Conservation (phyloP, 108 stramenopile genomes). For the Hondaea fermentalgiana region DNA sequence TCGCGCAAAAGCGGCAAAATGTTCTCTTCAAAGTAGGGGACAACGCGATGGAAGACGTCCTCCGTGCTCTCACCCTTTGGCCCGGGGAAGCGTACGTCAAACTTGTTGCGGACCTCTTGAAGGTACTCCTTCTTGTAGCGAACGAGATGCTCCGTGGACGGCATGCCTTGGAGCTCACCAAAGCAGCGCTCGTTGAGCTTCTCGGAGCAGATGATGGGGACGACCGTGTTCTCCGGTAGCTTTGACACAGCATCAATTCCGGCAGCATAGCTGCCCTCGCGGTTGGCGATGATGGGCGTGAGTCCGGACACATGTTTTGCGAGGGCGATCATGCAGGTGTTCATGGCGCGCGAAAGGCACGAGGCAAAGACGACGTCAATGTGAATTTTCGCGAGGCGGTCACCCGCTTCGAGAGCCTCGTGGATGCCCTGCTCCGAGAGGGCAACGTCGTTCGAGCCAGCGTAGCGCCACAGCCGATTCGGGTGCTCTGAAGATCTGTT, state of each 20-base stretch:
- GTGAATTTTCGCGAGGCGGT: conserved; percentile 50
- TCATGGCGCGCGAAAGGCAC: conserved; percentile 84
- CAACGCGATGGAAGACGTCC: conserved; percentile 79
- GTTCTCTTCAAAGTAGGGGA: conserved; percentile 76
- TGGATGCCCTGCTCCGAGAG: conserved; percentile 68
- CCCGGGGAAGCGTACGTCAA: background rate
- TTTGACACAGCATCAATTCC: conserved; percentile 42
- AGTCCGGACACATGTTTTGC: background rate
- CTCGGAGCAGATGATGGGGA: conserved; percentile 83
- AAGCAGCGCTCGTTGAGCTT: conserved; percentile 91
- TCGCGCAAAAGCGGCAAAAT: conserved; percentile 75
- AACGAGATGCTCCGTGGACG: conserved; percentile 94
- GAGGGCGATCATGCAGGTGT: conserved; percentile 70
- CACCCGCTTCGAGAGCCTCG: conserved; percentile 74
- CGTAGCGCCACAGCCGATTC: conserved; percentile 67
- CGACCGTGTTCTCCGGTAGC: conserved; percentile 63
- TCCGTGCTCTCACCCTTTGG: conserved; percentile 68
- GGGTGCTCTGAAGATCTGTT: conserved; percentile 43
- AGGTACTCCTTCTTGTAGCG: conserved; percentile 92
- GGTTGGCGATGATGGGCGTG: background rate
- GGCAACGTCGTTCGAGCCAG: conserved; percentile 87
- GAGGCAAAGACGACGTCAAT: conserved; percentile 91
- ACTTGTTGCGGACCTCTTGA: background rate
- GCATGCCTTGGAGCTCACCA: conserved; percentile 79
- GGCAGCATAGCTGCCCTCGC: background rate